Base-by-base conservation (phyloP, 371 early-diverging fungal genomes). In the Lichtheimia corymbifera region DNA sequence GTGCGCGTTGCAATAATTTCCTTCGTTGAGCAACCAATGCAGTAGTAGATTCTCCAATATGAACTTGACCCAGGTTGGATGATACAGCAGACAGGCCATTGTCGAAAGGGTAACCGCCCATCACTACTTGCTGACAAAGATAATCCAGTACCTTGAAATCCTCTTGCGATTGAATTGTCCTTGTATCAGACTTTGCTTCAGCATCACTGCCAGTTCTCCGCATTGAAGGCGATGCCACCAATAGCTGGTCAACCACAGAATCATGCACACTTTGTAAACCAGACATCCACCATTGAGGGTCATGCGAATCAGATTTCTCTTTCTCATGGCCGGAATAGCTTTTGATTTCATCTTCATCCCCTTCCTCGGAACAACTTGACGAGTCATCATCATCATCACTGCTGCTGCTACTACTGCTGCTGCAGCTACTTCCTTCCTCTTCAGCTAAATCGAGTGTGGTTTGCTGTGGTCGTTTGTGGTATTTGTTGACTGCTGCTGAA, bases 31-130 rank as follows among this genome's bases (percentile, higher is more conserved):
- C 68, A 6, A 81, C 59, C 40, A 83, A 54, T 3, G 74, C 70
- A 52, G 76, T 75, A 7, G 79, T 66, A 11, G 82, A 79, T 55
- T 83, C 84, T 5, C 84, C 86, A 40, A 72, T 72, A 3, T 74
- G 68, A 6, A 84, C 66, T 42, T 83, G 83, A 14, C 65, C 65
- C 4, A 59, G 60, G 41, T 59, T 59, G 15, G 60, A 50, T 0
- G 59, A 64, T 27, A 64, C 72, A 70, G 79, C 73, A 12, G 77
- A 77, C 25, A 78, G 61, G 2, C 73, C 73, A 40, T 77, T 78
- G 4, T 73, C 63, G 53, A 84, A 83, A 13, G 85, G 85, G 64
- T 84, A 84, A 0, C 80, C 85, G 11, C 85, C 85, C 27, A 80
- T 58, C 0, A 82, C 65, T 1, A 75, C 80, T 41, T 83, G 85